These are phyloP conservation scores for Dictyophora rubrovolvata DNA, from an alignment of 768 basidiomycete species.

Conservation along the genomic window DNA sequence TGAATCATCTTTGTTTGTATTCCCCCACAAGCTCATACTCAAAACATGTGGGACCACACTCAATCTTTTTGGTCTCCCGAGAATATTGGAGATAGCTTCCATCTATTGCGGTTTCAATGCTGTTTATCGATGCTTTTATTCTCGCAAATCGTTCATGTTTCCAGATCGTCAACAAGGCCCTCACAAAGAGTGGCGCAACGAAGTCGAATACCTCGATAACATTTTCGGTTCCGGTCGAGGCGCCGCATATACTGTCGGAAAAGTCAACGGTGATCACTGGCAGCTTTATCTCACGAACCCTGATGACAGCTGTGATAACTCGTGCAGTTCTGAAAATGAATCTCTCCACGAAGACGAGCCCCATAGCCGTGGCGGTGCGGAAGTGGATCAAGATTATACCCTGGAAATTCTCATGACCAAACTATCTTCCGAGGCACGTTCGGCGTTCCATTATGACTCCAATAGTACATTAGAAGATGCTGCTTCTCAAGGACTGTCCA, in stretches of 20 bases:
- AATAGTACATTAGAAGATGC: constrained; percentile 14
- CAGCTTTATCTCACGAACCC: constrained; percentile 83
- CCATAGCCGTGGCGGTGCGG: constrained; percentile 14
- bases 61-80: constrained; percentile 88
- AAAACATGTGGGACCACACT: constrained; percentile 99
- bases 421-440: constrained; percentile 63
- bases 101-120: constrained; percentile 51
- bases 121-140: constrained; percentile 93
- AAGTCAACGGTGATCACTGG: constrained; percentile 99
- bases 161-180: constrained; percentile 91
- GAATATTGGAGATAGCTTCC: constrained; percentile 88
- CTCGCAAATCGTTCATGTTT: constrained; percentile 98
- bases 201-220: constrained; percentile 84
- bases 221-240: constrained; percentile 65
- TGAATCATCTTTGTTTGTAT: constrained; percentile 95
- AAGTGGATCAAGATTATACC: constrained; percentile 64
- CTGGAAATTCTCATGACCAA: constrained; percentile 98
- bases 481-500: constrained; percentile 43
- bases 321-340: constrained; percentile 7
- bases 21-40: constrained; percentile 89
- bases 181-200: constrained; percentile 87
- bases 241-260: constrained; percentile 92
- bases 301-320: constrained; percentile 17
- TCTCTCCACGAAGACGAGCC: constrained; percentile 12
- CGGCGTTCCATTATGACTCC: constrained; percentile 57